Base-by-base conservation (phyloP, 192 early-diverging fungal species). In the Phlyctochytrium arcticum region DNA sequence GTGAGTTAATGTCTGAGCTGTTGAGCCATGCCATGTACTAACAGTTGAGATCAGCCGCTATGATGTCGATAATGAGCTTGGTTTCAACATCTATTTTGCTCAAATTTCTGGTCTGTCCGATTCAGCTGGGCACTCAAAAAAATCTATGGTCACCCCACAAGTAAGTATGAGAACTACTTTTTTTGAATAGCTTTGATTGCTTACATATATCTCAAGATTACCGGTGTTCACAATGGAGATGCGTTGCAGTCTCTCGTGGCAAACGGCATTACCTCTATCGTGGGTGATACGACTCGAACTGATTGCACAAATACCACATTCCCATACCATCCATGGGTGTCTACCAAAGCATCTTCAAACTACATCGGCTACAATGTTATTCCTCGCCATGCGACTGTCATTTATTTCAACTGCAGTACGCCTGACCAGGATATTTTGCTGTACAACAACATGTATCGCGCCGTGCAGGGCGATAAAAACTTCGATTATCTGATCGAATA, bases 191-290 rank as follows among this genome's bases (percentile, higher is more conserved):
- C 1, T 12, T 23, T 15, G 12, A 53, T 53, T 19, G 50, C 10
- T 23, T 53, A 2, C 17, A 53, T 53, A 23, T 15, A 26, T 26
- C 9, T 1, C n/a, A 35, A 57, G 55, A 77, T 77, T 36, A 68
- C 76, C 21, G 76, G 76, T 65, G 34, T 77, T 34, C 74, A 67
- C 58, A 77, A 77, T 54, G 77, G 60, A 27, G 76, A 79, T 30
- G 74, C 74, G 2, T 42, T 75, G 17, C 15, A 29, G 10, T 78
- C 74, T 19, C 24, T 75, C 9, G 27, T 49, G 3, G 75, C 80
- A 17, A 35, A 64, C 39, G 74, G 74, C 48, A 74, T 78, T 37
- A 71, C 42, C 3, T 32, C 49, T 34, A 60, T 59, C 19, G 74
- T 75, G 42, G 74, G 74, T 33, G 74, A 75, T 58, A 49, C 54